A percentile compares a stretch with the other conserved stretches of the same genome.
These are phyloP conservation scores for Ophidiomyces ophidiicola DNA, from an alignment of 2,329 filamentous ascomycete genomes.

Conservation along the genomic window DNA sequence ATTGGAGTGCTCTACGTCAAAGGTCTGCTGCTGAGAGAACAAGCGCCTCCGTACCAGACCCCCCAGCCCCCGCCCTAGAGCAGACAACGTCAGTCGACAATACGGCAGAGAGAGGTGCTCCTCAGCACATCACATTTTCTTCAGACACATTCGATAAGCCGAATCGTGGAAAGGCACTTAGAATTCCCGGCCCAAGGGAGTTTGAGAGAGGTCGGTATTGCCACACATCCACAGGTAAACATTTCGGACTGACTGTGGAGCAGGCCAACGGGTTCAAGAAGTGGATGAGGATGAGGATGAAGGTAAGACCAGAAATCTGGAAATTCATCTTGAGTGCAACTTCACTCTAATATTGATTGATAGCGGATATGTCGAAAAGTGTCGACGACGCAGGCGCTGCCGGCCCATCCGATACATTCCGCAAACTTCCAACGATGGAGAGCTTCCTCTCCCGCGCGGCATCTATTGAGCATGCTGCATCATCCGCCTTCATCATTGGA, in stretches of 20 bases:
- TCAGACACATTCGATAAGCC: slow-evolving; percentile 14
- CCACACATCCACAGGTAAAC: background rate
- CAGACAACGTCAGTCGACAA: slow-evolving; percentile 2
- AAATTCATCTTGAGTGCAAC: background rate
- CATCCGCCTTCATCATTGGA: slow-evolving; percentile 34
- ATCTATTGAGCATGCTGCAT: slow-evolving; percentile 29
- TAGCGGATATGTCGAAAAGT: slow-evolving; percentile 12
- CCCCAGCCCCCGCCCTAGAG: background rate
- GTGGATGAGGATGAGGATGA: slow-evolving; percentile 16
- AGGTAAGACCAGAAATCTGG: background rate
- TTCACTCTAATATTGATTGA: background rate
- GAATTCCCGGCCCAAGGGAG: slow-evolving; percentile 16
- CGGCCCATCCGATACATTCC: slow-evolving; percentile 3
- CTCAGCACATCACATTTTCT: slow-evolving; percentile 15
- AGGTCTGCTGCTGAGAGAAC: background rate
- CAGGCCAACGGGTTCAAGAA: slow-evolving; percentile 20
- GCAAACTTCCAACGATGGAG: slow-evolving; percentile 9
- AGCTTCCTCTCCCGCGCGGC: slow-evolving; percentile 21
- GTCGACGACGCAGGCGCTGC: slow-evolving; percentile 4
- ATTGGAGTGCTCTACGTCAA: slow-evolving; percentile 6
- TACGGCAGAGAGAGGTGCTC: background rate
- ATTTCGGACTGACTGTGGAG: slow-evolving; percentile 3
- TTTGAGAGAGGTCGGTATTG: slow-evolving; percentile 14
- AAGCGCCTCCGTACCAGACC: background rate
- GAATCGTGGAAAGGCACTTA: slow-evolving; percentile 12